These are phyloP conservation scores for Arthroderma sp. DNA, from an alignment of 2,329 filamentous ascomycete genomes.

Conservation along the genomic window DNA sequence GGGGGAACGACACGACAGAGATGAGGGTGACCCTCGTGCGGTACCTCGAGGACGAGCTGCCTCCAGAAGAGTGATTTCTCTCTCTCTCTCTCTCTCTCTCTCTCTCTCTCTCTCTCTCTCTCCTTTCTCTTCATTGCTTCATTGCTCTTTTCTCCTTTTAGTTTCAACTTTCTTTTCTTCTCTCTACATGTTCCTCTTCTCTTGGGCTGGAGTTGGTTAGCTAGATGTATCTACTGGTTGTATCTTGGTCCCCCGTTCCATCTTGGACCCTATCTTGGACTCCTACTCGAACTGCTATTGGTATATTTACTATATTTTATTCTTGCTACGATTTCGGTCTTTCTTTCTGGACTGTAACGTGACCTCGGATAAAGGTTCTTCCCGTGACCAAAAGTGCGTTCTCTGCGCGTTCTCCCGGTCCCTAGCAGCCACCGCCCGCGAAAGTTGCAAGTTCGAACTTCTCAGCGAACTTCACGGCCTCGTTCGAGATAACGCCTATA, in stretches of 20 bases:
- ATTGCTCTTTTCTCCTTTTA: background rate
- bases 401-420: slow-evolving; percentile 11
- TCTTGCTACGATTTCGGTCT: too few relatives aligned
- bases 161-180: background rate
- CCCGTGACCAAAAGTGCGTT: slow-evolving; percentile 12
- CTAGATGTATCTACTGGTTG: background rate
- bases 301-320: too few relatives aligned
- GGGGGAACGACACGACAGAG: slow-evolving; percentile 91
- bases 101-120: background rate
- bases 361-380: slow-evolving; percentile 5
- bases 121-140: background rate
- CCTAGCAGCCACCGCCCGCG: slow-evolving; percentile 9
- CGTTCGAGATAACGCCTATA: background rate
- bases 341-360: too few relatives aligned
- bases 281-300: too few relatives aligned
- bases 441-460: slow-evolving; percentile 2
- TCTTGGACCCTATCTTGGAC: too few relatives aligned
- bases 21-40: slow-evolving; percentile 86
- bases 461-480: background rate
- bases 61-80: slow-evolving; percentile 53
- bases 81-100: slow-evolving; percentile 10
- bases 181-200: background rate
- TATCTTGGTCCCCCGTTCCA: too few relatives aligned
- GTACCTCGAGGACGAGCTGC: slow-evolving; percentile 96
- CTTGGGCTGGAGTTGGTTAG: background rate